Percentiles rank a stretch among this genome's conserved stretches.
Evolutionary conservation across 129 eudicot genomes (phyloP).

Genomic region (Mikania micrantha): DNA sequence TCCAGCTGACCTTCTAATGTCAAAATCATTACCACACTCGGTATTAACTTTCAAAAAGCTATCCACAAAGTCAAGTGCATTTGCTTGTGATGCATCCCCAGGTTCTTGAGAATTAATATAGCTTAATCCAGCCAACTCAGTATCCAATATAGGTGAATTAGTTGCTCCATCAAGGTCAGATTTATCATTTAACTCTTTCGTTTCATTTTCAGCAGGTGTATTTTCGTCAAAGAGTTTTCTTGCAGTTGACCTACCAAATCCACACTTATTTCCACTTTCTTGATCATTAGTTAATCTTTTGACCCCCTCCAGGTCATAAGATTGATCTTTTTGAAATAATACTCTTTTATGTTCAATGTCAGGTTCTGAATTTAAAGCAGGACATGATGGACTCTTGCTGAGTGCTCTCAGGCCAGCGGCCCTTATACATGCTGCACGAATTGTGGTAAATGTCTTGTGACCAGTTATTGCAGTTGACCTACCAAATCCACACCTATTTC

Average conservation of each 20-base stretch:
- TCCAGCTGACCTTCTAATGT: slow-evolving; percentile 18
- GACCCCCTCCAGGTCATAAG: slow-evolving; percentile 17
- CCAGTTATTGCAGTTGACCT: slow-evolving; percentile 45
- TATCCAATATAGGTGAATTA: slow-evolving; percentile 3
- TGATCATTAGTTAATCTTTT: slow-evolving; percentile 18
- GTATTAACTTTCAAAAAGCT: slow-evolving; percentile 51
- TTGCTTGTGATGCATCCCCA: slow-evolving; percentile 82
- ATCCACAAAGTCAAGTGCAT: slow-evolving; percentile 86
- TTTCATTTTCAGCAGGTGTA: slow-evolving; percentile 25
- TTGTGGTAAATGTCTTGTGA: slow-evolving; percentile 38
- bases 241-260: slow-evolving; percentile 44
- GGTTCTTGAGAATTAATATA: slow-evolving; percentile 90
- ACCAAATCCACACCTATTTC: slow-evolving; percentile 29
- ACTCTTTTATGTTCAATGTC: slow-evolving; percentile 17
- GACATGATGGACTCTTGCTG: slow-evolving; percentile 14
- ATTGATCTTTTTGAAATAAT: slow-evolving; percentile 20
- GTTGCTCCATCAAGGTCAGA: slow-evolving; percentile 9
- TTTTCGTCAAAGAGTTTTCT: slow-evolving; percentile 66
- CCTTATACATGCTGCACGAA: slow-evolving; percentile 65
- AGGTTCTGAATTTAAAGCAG: slow-evolving; percentile 14
- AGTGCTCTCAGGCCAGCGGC: slow-evolving; percentile 74
- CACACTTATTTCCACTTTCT: slow-evolving; percentile 21
- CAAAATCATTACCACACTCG: slow-evolving; percentile 38
- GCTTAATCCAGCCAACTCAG: slow-evolving; percentile 60
- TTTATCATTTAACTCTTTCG: slow-evolving; percentile 17